Percentiles rank a stretch among this genome's conserved stretches.
Conservation (phyloP, 2,329 filamentous ascomycete genomes). For the Pseudogymnoascus sp. region DNA sequence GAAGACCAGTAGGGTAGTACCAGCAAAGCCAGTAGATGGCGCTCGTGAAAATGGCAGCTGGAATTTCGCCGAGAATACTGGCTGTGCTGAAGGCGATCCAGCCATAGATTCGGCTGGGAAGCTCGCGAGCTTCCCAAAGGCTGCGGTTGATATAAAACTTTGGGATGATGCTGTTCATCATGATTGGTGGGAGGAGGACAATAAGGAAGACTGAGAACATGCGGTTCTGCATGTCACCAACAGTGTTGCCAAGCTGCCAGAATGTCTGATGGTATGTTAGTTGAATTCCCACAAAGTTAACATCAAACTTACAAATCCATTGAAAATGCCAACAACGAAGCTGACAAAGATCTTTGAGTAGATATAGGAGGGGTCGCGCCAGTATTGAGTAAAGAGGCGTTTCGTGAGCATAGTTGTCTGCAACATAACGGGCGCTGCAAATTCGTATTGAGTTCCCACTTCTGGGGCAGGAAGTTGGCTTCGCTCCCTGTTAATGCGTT, state of each 20-base stretch:
- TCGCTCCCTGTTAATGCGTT: conserved; percentile 50
- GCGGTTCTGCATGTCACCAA: conserved; percentile 44
- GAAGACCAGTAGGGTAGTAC: conserved; percentile 49
- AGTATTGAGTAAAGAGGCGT: conserved; percentile 55
- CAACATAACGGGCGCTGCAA: conserved; percentile 57
- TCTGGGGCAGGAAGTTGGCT: conserved; percentile 36
- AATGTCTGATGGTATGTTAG: conserved; percentile 38
- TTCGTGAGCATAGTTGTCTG: conserved; percentile 58
- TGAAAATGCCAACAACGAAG: conserved; percentile 47
- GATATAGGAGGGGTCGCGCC: conserved; percentile 49
- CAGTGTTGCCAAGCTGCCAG: conserved; percentile 47
- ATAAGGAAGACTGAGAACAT: conserved; percentile 57
- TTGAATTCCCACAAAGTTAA: conserved; percentile 24
- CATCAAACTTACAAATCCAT: conserved; percentile 37
- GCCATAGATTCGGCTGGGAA: conserved; percentile 54
- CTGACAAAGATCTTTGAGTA: conserved; percentile 45
- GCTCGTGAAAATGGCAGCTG: conserved; percentile 36
- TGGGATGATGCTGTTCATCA: conserved; percentile 51
- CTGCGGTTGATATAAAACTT: conserved; percentile 49
- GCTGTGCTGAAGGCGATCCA: conserved; percentile 52
- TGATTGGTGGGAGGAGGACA: conserved; percentile 52
- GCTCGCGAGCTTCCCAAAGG: conserved; percentile 51
- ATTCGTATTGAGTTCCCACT: conserved; percentile 53
- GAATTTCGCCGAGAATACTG: conserved; percentile 40
- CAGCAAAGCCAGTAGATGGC: conserved; percentile 43